Evolutionary conservation across 2,329 filamentous ascomycete species (phyloP).

Genomic region (Trichophyton rubrum): DNA sequence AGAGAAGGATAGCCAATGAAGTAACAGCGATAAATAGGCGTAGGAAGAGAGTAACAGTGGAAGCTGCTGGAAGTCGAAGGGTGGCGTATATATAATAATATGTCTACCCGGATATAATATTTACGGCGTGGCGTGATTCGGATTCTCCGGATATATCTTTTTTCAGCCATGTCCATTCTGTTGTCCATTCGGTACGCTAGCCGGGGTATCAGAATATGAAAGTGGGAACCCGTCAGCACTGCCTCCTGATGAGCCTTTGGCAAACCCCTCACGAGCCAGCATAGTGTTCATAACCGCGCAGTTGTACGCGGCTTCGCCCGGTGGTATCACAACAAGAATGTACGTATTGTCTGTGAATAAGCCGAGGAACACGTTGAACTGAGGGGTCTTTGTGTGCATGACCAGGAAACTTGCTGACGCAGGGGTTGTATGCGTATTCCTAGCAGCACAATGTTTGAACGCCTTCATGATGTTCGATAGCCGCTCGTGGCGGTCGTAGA

Average conservation of each 20-base stretch:
- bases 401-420: slow-evolving; percentile 33
- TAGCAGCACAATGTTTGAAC: slow-evolving; percentile 67
- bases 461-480: slow-evolving; percentile 97
- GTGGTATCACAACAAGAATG: slow-evolving; percentile 79
- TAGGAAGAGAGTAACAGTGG: neutral
- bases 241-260: slow-evolving; percentile 40
- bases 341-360: slow-evolving; percentile 98
- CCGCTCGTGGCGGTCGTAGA: slow-evolving; percentile 82
- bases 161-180: neutral
- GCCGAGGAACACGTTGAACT: slow-evolving; percentile 86
- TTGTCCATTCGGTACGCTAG: slow-evolving; percentile 5
- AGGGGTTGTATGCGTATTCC: slow-evolving; percentile 34
- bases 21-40: neutral
- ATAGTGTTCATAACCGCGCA: slow-evolving; percentile 80
- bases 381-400: slow-evolving; percentile 40
- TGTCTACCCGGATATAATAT: neutral
- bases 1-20: neutral
- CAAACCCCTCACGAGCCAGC: slow-evolving; percentile 71
- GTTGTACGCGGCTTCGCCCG: slow-evolving; percentile 84
- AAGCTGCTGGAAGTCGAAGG: neutral
- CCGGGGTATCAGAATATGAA: slow-evolving; percentile 20
- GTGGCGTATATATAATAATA: neutral
- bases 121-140: neutral
- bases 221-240: slow-evolving; percentile 31
- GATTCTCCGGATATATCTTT: neutral